Base-by-base conservation (phyloP, 2,329 filamentous ascomycete species). In the Fusarium sp. region DNA sequence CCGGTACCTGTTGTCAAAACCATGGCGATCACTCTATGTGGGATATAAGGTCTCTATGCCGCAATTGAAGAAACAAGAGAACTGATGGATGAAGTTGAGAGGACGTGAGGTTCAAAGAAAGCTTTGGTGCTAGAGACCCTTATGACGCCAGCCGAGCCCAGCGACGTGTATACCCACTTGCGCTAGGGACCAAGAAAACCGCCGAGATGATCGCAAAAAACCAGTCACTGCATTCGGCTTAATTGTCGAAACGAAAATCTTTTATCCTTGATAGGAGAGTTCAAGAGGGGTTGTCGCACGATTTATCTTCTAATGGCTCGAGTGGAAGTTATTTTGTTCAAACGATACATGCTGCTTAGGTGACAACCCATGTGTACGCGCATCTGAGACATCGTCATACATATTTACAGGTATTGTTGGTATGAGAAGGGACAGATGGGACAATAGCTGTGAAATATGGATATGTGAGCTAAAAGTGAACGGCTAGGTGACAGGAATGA, bases 121-220 rank as follows among this genome's bases (percentile, higher is more conserved):
- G 57, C 29, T 61, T 67, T 65, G 44, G 22, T 64, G 52, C 52
- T 68, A 55, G 29, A 59, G 53, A 54, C 55, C 46, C 61, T 49
- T 66, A 70, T 69, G 67, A 70, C 66, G 61, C 40, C 61, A 70
- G 55, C 55, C 66, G 27, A 49, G 56, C 40, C 63, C 57, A 57
- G 41, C n/a, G 32, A 66, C 14, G 18, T 40, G 32, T 18, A 22
- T 69, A 67, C 52, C 67, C 67, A 69, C 67, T 69, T 57, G 25
- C 13, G 41, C 27, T 48, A 53, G 16, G 34, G 24, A 52, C 20
- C 41, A 47, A 62, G 44, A 37, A 62, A 67, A 47, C 41, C 57
- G 40, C 44, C 56, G 64, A 61, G 48, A 67, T 46, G 37, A 61
- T 41, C n/a, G 40, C 20, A 61, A 44, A 25, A 22, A 52, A 25